Percentiles rank a stretch among this genome's conserved stretches.
phyloP scores from a whole-genome alignment of 2,329 filamentous ascomycete genomes.

The Venturia effusa region DNA sequence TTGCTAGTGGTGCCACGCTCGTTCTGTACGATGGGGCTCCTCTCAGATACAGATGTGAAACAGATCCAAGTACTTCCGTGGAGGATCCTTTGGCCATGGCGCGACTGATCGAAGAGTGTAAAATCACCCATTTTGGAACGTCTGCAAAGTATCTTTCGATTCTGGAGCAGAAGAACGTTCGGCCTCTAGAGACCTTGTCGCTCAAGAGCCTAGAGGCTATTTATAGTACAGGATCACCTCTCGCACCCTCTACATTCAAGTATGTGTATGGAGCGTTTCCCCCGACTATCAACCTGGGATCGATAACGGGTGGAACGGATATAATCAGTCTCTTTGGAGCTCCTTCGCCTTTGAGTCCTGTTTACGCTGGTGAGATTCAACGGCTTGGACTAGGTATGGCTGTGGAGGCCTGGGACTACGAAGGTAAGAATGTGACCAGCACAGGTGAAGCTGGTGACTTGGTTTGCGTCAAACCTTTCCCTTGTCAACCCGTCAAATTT shows the following conservation, averaged over 20 bases:
- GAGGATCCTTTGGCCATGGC: conserved; percentile 74
- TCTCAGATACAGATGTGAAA: conserved; percentile 42
- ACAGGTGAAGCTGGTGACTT: conserved; percentile 72
- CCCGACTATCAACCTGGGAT: conserved; percentile 68
- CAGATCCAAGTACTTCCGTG: conserved; percentile 37
- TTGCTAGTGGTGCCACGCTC: conserved; percentile 72
- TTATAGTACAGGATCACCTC: conserved; percentile 85
- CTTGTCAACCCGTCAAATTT: conserved; percentile 83
- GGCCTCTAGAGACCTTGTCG: conserved; percentile 45
- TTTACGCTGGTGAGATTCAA: conserved; percentile 41
- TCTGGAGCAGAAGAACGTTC: conserved; percentile 66
- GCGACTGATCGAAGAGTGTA: conserved; percentile 64
- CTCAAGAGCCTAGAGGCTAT: conserved; percentile 59
- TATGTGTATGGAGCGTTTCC: conserved; percentile 85
- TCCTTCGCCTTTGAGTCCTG: conserved; percentile 48
- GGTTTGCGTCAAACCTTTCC: conserved; percentile 77
- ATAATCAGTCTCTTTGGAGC: conserved; percentile 93
- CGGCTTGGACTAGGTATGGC: conserved; percentile 40
- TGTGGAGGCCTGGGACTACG: conserved; percentile 38
- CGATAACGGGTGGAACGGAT: conserved; percentile 92
- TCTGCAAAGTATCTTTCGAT: conserved; percentile 88
- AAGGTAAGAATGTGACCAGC: conserved; percentile 46
- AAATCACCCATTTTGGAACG: conserved; percentile 88
- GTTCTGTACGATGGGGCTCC: conserved; percentile 89
- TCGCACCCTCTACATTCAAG: conserved; percentile 84